Evolutionary conservation across 73 alveolate species (phyloP).

Genomic region (Paramecium tetraurelia): DNA sequence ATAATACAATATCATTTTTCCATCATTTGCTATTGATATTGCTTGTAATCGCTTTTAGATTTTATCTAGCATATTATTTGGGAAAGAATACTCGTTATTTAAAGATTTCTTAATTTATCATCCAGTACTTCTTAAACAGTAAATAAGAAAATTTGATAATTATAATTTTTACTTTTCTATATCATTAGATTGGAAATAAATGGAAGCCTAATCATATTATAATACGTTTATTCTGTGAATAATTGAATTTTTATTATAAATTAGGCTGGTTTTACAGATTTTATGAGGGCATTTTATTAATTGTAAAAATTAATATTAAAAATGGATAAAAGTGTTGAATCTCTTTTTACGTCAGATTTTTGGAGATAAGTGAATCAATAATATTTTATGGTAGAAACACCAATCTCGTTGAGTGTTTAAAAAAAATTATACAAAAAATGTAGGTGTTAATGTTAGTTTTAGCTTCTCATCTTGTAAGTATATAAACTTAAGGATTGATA

Average conservation of each 20-base stretch:
- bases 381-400: not conserved
- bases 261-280: not conserved
- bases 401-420: not conserved
- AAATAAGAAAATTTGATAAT: not conserved
- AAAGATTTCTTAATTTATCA: not conserved
- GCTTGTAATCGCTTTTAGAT: too few relatives aligned
- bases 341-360: not conserved
- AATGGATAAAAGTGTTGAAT: conserved; percentile 42
- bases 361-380: not conserved
- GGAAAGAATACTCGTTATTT: not conserved
- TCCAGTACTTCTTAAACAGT: not conserved
- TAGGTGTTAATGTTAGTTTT: not conserved
- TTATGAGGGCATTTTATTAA: not conserved
- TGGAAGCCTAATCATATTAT: not conserved
- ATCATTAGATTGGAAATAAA: not conserved
- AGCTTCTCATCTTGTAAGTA: not conserved
- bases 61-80: too few relatives aligned
- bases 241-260: not conserved
- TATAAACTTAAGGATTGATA: not conserved
- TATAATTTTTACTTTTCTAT: not conserved
- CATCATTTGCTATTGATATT: too few relatives aligned
- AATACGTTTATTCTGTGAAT: not conserved
- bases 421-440: not conserved
- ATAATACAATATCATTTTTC: too few relatives aligned
- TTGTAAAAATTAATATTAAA: conserved; percentile 11